Percentiles rank a stretch among this genome's conserved stretches.
Evolutionary conservation across 176 grass and related monocot genomes (phyloP).

Genomic region (Thinopyrum elongatum): DNA sequence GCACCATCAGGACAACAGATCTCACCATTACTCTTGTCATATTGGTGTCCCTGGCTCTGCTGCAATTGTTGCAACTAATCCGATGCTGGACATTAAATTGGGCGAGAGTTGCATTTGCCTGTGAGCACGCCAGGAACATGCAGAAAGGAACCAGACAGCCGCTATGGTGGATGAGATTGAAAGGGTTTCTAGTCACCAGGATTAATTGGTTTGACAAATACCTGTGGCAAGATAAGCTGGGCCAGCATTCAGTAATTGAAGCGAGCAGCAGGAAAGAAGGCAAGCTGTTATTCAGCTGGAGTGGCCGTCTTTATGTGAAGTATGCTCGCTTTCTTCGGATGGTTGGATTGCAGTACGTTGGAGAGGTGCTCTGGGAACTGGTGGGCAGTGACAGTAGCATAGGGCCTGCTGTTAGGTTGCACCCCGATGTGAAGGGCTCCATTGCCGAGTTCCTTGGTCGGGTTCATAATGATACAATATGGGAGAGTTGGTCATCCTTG

Average conservation of each 20-base stretch:
- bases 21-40: not conserved
- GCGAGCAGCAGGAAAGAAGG: too few species aligned
- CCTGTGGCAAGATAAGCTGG: not conserved
- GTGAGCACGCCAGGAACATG: not conserved
- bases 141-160: too few species aligned
- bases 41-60: constrained; percentile 13
- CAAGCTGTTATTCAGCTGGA: too few species aligned
- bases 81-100: constrained; percentile 17
- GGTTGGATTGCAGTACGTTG: not conserved
- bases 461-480: not conserved
- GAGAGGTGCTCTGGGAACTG: not conserved
- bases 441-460: not conserved
- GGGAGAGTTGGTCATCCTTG: not conserved
- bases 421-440: not conserved
- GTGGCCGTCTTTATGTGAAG: too few species aligned
- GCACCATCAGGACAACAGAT: not conserved
- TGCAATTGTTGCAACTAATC: constrained; percentile 11
- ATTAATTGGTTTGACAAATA: constrained; percentile 20
- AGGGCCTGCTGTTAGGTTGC: not conserved
- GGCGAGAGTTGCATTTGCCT: not conserved
- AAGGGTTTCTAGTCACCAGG: not conserved
- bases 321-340: not conserved
- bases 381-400: not conserved
- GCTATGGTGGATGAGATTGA: not conserved
- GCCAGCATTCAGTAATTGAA: not conserved